phyloP scores from a whole-genome alignment of 805 yeast species.

The Isabelozyma pseudorhagii region DNA sequence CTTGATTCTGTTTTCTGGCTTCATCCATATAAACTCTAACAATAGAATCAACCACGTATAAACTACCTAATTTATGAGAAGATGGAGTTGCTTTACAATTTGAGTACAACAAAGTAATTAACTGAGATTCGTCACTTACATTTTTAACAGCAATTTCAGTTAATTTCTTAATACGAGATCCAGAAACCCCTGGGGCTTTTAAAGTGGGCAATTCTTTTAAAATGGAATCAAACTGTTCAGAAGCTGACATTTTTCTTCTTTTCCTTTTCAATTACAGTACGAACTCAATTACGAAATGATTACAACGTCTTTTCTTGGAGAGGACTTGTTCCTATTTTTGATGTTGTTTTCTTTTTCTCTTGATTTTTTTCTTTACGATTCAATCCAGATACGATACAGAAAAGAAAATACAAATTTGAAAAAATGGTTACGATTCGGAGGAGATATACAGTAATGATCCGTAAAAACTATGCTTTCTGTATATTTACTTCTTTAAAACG shows the following conservation, averaged over 20 bases:
- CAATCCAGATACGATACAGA: neutral
- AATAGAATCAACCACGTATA: slow-evolving; percentile 90
- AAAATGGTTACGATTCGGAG: neutral
- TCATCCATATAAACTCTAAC: slow-evolving; percentile 82
- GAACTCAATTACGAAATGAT: neutral
- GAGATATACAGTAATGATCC: neutral
- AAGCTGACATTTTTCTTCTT: neutral
- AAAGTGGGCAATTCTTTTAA: slow-evolving; percentile 51
- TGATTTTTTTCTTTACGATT: neutral
- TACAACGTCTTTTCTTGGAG: neutral
- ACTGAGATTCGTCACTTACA: slow-evolving; percentile 50
- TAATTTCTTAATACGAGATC: slow-evolving; percentile 85
- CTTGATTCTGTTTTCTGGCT: slow-evolving; percentile 55
- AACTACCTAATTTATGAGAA: slow-evolving; percentile 83
- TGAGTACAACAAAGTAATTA: slow-evolving; percentile 57
- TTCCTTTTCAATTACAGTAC: too few relatives aligned
- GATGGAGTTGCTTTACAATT: slow-evolving; percentile 72
- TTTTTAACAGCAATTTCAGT: slow-evolving; percentile 75
- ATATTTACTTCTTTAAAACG: neutral
- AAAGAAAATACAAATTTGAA: neutral
- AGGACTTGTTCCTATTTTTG: neutral
- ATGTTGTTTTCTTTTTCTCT: neutral
- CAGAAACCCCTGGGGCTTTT: slow-evolving; percentile 91
- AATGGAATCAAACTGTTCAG: slow-evolving; percentile 40
- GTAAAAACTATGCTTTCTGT: neutral